Evolutionary conservation across 2,329 filamentous ascomycete genomes (phyloP).

Genomic region (Emmonsiellopsis sp.): DNA sequence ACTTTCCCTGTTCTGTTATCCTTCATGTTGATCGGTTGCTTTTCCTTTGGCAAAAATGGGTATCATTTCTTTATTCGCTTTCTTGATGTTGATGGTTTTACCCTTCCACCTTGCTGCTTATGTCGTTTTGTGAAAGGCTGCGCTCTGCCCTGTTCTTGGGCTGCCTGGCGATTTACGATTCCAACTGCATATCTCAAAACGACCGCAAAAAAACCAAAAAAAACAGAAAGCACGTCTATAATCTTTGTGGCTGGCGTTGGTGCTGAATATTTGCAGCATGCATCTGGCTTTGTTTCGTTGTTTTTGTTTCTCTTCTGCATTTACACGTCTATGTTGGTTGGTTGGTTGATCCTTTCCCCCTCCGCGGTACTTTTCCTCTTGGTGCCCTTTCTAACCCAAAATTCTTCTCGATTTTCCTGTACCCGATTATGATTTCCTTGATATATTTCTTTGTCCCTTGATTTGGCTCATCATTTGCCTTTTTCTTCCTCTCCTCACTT

Average conservation of each 20-base stretch:
- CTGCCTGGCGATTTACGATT: not conserved
- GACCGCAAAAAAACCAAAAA: not conserved
- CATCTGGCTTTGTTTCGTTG: not conserved
- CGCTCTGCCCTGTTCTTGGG: not conserved
- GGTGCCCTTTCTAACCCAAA: not conserved
- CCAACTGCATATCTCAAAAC: not conserved
- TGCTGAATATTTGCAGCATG: conserved; percentile 1
- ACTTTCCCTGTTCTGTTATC: not conserved
- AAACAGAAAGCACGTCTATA: conserved; percentile 1
- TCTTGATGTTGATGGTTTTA: not conserved
- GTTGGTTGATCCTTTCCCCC: not conserved
- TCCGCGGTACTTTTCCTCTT: not conserved
- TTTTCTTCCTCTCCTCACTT: not conserved
- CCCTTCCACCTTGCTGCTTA: conserved; percentile 5
- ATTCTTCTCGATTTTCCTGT: not conserved
- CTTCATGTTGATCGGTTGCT: not conserved
- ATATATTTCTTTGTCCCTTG: not conserved
- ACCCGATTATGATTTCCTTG: not conserved
- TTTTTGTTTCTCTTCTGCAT: not conserved
- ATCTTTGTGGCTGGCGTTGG: conserved; percentile 5
- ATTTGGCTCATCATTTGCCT: not conserved
- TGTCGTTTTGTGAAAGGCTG: conserved; percentile 3
- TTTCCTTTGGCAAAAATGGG: too few relatives aligned
- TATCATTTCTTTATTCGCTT: too few relatives aligned
- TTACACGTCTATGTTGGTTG: not conserved